Evolutionary conservation across 768 basidiomycete genomes (phyloP).

Genomic region (Melanogaster broomeanus): DNA sequence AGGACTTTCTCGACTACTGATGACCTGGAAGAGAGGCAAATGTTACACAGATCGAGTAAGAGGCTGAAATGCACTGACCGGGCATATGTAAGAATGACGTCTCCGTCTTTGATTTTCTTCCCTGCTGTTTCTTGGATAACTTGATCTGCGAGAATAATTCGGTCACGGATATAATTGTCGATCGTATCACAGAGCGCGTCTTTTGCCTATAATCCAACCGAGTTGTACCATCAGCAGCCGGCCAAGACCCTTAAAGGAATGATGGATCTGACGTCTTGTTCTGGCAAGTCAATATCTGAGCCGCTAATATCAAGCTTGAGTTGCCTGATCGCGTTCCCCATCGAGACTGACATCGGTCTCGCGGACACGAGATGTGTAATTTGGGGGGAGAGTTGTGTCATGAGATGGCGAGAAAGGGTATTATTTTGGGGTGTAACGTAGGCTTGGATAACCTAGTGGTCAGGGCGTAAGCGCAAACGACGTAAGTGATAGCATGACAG

Average conservation of each 20-base stretch:
- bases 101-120: conserved; percentile 93
- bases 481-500: conserved; percentile 1
- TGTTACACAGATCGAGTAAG: neutral
- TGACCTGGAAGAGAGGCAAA: conserved; percentile 53
- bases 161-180: conserved; percentile 90
- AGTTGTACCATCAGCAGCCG: neutral
- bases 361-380: conserved; percentile 88
- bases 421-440: conserved; percentile 86
- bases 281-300: conserved; percentile 89
- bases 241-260: neutral
- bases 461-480: conserved; percentile 11
- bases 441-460: conserved; percentile 79
- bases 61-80: conserved; percentile 48
- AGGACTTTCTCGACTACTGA: conserved; percentile 93
- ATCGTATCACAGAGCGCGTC: conserved; percentile 80
- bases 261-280: conserved; percentile 75
- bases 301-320: conserved; percentile 94
- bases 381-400: conserved; percentile 91
- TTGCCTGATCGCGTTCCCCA: conserved; percentile 93
- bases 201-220: conserved; percentile 66
- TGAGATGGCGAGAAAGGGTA: conserved; percentile 87
- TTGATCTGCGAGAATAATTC: conserved; percentile 90
- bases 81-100: conserved; percentile 91
- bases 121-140: conserved; percentile 89
- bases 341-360: conserved; percentile 88